Base-by-base conservation (phyloP, 2,329 filamentous ascomycete species). In the Leptographium galeiforme region DNA sequence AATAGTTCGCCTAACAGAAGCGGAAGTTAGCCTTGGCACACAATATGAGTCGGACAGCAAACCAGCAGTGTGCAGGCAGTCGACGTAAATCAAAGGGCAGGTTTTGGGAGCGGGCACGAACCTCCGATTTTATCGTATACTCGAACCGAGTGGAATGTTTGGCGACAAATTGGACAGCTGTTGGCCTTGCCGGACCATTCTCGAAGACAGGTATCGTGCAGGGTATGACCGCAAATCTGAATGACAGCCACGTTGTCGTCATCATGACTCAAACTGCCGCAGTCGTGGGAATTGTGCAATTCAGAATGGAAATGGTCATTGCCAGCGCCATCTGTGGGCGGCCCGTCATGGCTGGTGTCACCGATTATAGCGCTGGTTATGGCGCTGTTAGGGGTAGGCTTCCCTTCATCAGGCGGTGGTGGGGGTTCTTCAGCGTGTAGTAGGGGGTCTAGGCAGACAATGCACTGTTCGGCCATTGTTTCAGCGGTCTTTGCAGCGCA, bases 161-260 rank as follows among this genome's bases (percentile, higher is more conserved):
- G 86, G 61, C 93, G 87, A 70, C 93, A 98, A 68, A 98, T 95
- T 47, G 93, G 93, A 68, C 93, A 98, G 66, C 90, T 96, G 70
- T 97, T 98, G 58, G 93, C 91, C 67, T 94, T 86, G 70, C 94
- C 88, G 47, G 91, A 89, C 93, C 93, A 98, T 61, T 89, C 88
- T 62, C 86, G 85, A 61, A 98, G 77, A 68, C 93, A 98, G 51
- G 85, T 82, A 71, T 98, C 85, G 71, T 98, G 93, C 61, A 98
- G 76, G 61, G 90, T 79, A 73, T 98, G 94, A 55, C 88, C 87
- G 69, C 93, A 98, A 48, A 89, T 84, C 56, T 82, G 74, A 50
- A 84, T 78, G 53, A 77, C 69, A 43, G 81, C 80, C 57, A 84
- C 74, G 55, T 71, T 68, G 59, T 72, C 67, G 61, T 70, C 62